These are phyloP conservation scores for Erysimum pusillum DNA, from an alignment of 441 rosid species.

Conservation along the genomic window DNA sequence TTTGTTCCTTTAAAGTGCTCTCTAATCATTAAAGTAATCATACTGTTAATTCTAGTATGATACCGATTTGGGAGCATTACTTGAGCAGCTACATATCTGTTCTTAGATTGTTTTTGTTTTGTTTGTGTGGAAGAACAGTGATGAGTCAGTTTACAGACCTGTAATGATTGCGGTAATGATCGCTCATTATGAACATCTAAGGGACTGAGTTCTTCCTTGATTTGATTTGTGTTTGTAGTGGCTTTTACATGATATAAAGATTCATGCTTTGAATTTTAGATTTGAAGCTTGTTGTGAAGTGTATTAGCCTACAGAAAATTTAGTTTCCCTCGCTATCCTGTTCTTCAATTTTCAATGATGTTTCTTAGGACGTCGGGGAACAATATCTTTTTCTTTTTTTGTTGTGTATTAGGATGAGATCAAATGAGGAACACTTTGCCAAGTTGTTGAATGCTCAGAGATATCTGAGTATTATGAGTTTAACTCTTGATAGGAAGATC, in stretches of 20 bases:
- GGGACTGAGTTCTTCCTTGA: slow-evolving; percentile 73
- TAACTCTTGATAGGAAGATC: slow-evolving; percentile 48
- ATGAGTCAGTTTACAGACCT: slow-evolving; percentile 85
- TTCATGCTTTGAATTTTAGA: slow-evolving; percentile 26
- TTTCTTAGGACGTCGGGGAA: slow-evolving; percentile 48
- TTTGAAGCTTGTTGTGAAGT: slow-evolving; percentile 22
- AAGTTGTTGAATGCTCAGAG: slow-evolving; percentile 30
- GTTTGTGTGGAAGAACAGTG: slow-evolving; percentile 45
- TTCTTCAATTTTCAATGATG: slow-evolving; percentile 34
- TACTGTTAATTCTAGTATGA: slow-evolving; percentile 27
- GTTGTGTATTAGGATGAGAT: neutral
- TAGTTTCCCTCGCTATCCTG: slow-evolving; percentile 52
- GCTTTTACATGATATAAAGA: slow-evolving; percentile 33
- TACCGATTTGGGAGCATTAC: slow-evolving; percentile 44
- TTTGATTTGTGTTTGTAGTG: neutral
- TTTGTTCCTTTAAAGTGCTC: neutral
- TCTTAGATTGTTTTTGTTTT: no score
- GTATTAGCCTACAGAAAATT: slow-evolving; percentile 41
- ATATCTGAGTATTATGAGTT: slow-evolving; percentile 24
- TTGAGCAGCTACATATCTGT: slow-evolving; percentile 55
- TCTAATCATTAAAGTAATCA: neutral
- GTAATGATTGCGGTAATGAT: slow-evolving; percentile 90
- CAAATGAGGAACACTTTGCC: slow-evolving; percentile 42
- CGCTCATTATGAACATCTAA: slow-evolving; percentile 85
- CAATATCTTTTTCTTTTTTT: neutral